phyloP scores from a whole-genome alignment of 345 rosid genomes.

The Durio zibethinus region DNA sequence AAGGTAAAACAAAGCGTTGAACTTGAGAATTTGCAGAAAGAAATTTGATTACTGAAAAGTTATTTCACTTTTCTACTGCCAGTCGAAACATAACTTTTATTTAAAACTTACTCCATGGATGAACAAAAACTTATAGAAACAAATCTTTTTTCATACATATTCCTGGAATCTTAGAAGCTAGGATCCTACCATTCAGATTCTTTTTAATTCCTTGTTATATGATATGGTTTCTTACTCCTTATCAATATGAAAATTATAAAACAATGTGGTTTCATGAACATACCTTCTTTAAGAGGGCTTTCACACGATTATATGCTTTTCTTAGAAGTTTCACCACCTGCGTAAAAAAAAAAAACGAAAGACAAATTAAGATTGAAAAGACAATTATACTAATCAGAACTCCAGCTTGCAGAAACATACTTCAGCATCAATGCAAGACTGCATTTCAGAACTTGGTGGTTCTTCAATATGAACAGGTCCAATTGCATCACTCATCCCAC shows the following conservation, averaged over 20 bases:
- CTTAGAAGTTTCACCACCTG: slow-evolving; percentile 90
- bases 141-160: neutral
- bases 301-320: slow-evolving; percentile 95
- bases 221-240: neutral
- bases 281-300: slow-evolving; percentile 79
- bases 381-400: neutral
- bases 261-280: neutral
- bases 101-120: neutral
- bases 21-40: neutral
- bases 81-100: neutral
- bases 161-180: neutral
- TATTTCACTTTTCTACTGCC: neutral
- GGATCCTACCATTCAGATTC: neutral
- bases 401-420: slow-evolving; percentile 31
- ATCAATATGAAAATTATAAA: neutral
- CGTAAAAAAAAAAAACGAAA: slow-evolving; percentile 21
- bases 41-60: neutral
- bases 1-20: neutral
- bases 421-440: slow-evolving; percentile 90
- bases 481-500: slow-evolving; percentile 91
- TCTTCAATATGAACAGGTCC: slow-evolving; percentile 93
- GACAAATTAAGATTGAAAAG: slow-evolving; percentile 1
- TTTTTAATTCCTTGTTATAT: neutral
- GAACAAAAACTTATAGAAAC: neutral
- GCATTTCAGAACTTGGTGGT: slow-evolving; percentile 91